These are phyloP conservation scores for Lactifluus subvellereus DNA, from an alignment of 768 basidiomycete species.

Conservation along the genomic window DNA sequence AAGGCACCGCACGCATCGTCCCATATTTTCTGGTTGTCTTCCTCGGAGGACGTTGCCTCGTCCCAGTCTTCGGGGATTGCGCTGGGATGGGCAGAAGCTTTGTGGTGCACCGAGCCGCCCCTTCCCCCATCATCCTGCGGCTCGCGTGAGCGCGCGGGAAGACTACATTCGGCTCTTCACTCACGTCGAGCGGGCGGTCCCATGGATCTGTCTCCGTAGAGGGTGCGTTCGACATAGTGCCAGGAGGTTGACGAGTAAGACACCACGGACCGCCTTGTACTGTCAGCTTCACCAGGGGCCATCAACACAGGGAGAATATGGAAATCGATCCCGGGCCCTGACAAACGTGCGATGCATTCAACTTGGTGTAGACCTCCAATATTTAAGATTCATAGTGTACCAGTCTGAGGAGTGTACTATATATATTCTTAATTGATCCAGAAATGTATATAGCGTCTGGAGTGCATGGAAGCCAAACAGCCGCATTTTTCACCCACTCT, in stretches of 20 bases:
- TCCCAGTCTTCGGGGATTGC: conserved; percentile 55
- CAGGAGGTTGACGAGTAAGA: conserved; percentile 4
- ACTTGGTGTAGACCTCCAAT: background rate
- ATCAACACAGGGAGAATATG: background rate
- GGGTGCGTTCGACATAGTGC: conserved; percentile 10
- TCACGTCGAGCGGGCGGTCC: conserved; percentile 20
- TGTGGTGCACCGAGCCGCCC: background rate
- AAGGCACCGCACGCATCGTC: conserved; percentile 56
- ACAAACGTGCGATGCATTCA: background rate
- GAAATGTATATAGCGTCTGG: background rate
- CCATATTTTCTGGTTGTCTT: conserved; percentile 54
- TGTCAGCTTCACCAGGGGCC: background rate
- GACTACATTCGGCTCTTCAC: background rate
- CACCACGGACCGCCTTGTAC: background rate
- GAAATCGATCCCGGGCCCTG: background rate
- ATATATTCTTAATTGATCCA: background rate
- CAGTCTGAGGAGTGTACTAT: background rate
- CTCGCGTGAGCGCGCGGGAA: conserved; percentile 2
- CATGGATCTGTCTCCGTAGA: conserved; percentile 16
- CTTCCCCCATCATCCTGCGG: background rate
- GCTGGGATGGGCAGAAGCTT: background rate
- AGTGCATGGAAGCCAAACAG: background rate
- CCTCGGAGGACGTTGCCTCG: conserved; percentile 42
- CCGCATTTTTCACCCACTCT: background rate
- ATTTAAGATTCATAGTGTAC: background rate